Conservation (phyloP, 2,329 filamentous ascomycete genomes). For the Dactylonectria estremocensis region DNA sequence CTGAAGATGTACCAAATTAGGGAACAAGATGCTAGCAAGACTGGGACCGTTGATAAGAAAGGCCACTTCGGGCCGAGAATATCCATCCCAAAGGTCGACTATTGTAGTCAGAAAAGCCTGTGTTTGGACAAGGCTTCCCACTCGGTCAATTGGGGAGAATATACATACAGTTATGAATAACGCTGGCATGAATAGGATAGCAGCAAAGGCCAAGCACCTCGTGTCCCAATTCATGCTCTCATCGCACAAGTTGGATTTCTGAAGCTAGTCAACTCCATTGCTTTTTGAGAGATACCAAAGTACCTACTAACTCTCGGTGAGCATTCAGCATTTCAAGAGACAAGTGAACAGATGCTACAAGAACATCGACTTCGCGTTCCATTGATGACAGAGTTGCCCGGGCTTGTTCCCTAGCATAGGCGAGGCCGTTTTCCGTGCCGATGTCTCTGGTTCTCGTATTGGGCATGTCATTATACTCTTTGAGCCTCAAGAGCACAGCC, state of each 20-base stretch:
- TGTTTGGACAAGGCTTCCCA: too few species aligned
- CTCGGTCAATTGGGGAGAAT: not conserved
- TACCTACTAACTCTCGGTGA: constrained; percentile 10
- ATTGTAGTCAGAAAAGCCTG: not conserved
- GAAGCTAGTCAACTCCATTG: not conserved
- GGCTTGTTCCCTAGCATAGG: not conserved
- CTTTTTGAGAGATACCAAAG: not conserved
- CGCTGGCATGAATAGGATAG: constrained; percentile 25
- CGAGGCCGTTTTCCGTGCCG: not conserved
- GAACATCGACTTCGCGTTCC: constrained; percentile 11
- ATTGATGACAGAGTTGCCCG: constrained; percentile 3
- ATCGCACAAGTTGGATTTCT: constrained; percentile 15
- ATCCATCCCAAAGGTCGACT: constrained; percentile 28
- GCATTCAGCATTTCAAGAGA: constrained; percentile 24
- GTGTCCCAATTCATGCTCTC: constrained; percentile 31
- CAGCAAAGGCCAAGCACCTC: constrained; percentile 26
- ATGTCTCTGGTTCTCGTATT: not conserved
- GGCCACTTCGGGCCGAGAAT: constrained; percentile 19
- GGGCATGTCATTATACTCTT: constrained; percentile 11
- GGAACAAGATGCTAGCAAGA: constrained; percentile 6
- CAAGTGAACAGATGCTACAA: constrained; percentile 22
- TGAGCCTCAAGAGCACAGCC: constrained; percentile 7
- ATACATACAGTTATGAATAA: constrained; percentile 18
- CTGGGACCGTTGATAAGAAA: constrained; percentile 4
- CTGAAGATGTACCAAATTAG: constrained; percentile 19